Evolutionary conservation across 2,329 filamentous ascomycete species (phyloP).

Genomic region (Diaporthe capsici): DNA sequence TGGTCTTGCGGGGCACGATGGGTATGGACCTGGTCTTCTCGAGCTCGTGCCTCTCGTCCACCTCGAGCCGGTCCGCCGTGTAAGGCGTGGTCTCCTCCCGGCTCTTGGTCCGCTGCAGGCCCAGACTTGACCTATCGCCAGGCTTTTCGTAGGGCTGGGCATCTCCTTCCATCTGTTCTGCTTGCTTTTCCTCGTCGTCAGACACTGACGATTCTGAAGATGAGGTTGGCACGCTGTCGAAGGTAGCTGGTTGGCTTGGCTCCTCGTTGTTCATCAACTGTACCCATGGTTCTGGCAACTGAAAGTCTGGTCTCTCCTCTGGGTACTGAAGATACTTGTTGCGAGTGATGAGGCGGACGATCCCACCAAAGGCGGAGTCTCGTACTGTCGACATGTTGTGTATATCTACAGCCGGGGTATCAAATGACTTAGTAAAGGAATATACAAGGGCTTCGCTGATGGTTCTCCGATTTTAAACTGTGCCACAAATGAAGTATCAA

Average conservation of each 20-base stretch:
- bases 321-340: slow-evolving; percentile 66
- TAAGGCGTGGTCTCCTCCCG: slow-evolving; percentile 47
- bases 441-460: neutral
- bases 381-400: slow-evolving; percentile 38
- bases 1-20: slow-evolving; percentile 49
- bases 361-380: slow-evolving; percentile 48
- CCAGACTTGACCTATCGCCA: slow-evolving; percentile 34
- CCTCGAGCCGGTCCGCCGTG: slow-evolving; percentile 45
- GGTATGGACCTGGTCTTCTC: slow-evolving; percentile 49
- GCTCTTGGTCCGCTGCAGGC: slow-evolving; percentile 44
- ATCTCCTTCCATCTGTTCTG: slow-evolving; percentile 38
- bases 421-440: neutral
- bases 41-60: slow-evolving; percentile 46
- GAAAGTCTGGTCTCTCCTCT: slow-evolving; percentile 78
- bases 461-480: neutral
- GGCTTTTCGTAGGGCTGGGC: slow-evolving; percentile 41
- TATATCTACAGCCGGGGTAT: neutral
- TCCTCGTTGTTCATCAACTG: slow-evolving; percentile 83
- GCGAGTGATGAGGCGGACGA: slow-evolving; percentile 48
- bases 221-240: slow-evolving; percentile 36
- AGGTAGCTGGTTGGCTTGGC: slow-evolving; percentile 28
- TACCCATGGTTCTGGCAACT: slow-evolving; percentile 73
- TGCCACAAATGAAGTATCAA: neutral
- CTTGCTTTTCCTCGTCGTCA: slow-evolving; percentile 46
- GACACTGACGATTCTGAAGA: slow-evolving; percentile 36